Percentiles rank a stretch among this genome's conserved stretches.
Evolutionary conservation across 2,329 filamentous ascomycete genomes (phyloP).

Genomic region (Cryphonectria nitschkei): DNA sequence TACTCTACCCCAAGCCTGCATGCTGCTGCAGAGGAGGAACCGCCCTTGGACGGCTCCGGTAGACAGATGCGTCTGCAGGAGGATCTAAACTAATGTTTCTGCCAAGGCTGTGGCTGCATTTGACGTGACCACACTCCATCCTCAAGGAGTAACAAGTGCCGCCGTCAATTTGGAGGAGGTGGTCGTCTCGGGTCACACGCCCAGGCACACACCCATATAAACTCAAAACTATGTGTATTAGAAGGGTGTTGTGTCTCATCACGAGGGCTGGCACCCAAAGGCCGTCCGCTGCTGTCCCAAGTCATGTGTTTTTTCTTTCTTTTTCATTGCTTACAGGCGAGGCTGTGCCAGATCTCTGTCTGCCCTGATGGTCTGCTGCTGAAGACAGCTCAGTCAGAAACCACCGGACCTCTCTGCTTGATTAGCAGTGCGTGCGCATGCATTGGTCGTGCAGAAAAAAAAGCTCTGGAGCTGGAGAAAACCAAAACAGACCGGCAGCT

Average conservation of each 20-base stretch:
- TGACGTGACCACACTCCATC: slow-evolving; percentile 17
- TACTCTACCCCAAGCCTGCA: not conserved
- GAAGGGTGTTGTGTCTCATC: not conserved
- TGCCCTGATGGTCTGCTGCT: not conserved
- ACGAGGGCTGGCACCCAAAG: not conserved
- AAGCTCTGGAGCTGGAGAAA: not conserved
- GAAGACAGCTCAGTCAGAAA: not conserved
- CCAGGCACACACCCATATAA: not conserved
- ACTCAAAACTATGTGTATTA: not conserved
- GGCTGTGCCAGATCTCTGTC: not conserved
- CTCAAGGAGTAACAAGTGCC: slow-evolving; percentile 7
- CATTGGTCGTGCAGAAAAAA: not conserved
- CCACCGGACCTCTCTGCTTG: not conserved
- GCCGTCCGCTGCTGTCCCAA: not conserved
- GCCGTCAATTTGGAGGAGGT: slow-evolving; percentile 8
- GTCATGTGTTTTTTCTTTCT: not conserved
- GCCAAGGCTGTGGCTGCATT: slow-evolving; percentile 26
- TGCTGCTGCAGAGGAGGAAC: not conserved
- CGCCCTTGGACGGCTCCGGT: not conserved
- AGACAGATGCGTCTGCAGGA: slow-evolving; percentile 13
- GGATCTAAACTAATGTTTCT: not conserved
- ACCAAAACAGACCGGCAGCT: not conserved
- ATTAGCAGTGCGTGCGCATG: not conserved
- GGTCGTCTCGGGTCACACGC: not conserved
- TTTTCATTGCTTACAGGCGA: not conserved